phyloP scores from a whole-genome alignment of 192 early-diverging fungal species.

The Backusella australiensis region DNA sequence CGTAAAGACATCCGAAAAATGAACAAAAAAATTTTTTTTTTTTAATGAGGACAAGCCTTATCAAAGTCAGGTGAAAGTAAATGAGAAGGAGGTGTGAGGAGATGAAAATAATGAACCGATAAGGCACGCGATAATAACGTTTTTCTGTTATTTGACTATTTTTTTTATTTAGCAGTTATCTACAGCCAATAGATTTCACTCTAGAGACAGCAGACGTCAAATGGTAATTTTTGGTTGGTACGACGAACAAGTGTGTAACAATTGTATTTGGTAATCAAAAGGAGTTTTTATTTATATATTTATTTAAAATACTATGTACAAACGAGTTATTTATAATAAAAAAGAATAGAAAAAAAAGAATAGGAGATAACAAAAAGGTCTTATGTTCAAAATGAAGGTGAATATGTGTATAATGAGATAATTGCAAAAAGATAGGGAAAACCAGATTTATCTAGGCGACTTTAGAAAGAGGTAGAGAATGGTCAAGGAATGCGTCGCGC shows the following conservation, averaged over 20 bases:
- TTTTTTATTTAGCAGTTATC: not conserved
- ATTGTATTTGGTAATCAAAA: not conserved
- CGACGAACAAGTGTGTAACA: not conserved
- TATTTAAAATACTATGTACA: slow-evolving; percentile 6
- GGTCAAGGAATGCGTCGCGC: slow-evolving; percentile 22
- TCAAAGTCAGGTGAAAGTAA: not conserved
- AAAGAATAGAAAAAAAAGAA: too few relatives aligned
- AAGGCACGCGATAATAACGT: not conserved
- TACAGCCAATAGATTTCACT: slow-evolving; percentile 2
- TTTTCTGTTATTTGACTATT: not conserved
- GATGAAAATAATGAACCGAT: not conserved
- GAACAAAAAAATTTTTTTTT: not conserved
- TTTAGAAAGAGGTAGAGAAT: slow-evolving; percentile 1
- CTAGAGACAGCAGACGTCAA: not conserved
- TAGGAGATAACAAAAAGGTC: not conserved
- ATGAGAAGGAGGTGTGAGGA: not conserved
- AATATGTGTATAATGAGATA: not conserved
- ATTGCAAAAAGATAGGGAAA: not conserved
- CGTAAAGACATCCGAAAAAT: not conserved
- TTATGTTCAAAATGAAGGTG: not conserved
- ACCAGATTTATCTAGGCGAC: slow-evolving; percentile 11
- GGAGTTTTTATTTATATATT: slow-evolving; percentile 7
- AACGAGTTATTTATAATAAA: not conserved
- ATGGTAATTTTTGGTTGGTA: slow-evolving; percentile 5
- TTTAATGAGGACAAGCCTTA: not conserved